Conservation (phyloP, 1,284 basidiomycete genomes). For the Rhizoctonia solani region DNA sequence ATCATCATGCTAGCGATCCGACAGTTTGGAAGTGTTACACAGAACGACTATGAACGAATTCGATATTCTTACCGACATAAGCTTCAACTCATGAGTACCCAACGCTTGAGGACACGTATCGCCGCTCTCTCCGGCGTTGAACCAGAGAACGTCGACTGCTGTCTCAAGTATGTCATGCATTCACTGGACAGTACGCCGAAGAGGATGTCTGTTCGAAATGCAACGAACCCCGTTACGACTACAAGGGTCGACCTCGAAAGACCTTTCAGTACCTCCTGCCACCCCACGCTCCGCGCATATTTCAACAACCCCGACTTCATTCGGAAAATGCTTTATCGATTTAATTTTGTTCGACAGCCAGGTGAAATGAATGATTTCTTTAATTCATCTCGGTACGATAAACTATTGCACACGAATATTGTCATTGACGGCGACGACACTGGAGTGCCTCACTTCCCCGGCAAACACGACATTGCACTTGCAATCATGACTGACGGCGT, state of each 20-base stretch:
- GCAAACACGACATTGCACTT: slow-evolving; percentile 44
- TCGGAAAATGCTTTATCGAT: slow-evolving; percentile 41
- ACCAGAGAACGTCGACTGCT: slow-evolving; percentile 29
- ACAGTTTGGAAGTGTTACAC: slow-evolving; percentile 16
- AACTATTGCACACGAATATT: slow-evolving; percentile 10
- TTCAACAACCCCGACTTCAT: slow-evolving; percentile 38
- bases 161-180: slow-evolving; percentile 38
- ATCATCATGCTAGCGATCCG: slow-evolving; percentile 32
- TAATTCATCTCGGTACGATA: slow-evolving; percentile 19
- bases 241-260: slow-evolving; percentile 15
- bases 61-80: slow-evolving; percentile 1
- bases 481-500: slow-evolving; percentile 49
- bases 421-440: slow-evolving; percentile 15
- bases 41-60: slow-evolving; percentile 22
- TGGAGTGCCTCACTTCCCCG: slow-evolving; percentile 43
- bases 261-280: slow-evolving; percentile 38
- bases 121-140: slow-evolving; percentile 32
- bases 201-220: slow-evolving; percentile 34
- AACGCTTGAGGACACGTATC: slow-evolving; percentile 3
- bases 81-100: background rate
- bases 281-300: slow-evolving; percentile 19
- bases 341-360: slow-evolving; percentile 27
- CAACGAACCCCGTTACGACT: slow-evolving; percentile 16
- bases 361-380: slow-evolving; percentile 41
- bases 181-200: slow-evolving; percentile 26